phyloP scores from a whole-genome alignment of 1,284 basidiomycete genomes.

The Trametes hirsuta region DNA sequence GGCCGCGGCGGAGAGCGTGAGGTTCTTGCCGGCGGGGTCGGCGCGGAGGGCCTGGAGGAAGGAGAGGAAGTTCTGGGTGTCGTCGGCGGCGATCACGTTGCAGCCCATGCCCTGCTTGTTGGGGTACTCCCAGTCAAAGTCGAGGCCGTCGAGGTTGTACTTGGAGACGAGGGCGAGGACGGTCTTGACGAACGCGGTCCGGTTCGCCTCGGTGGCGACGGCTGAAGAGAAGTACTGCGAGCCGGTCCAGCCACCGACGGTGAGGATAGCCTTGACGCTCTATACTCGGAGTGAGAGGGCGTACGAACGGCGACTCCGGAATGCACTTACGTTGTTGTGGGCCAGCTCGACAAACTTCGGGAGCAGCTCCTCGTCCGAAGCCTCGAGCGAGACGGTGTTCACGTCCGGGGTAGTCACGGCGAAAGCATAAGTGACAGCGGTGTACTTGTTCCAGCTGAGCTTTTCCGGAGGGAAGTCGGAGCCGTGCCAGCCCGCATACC shows the following conservation, averaged over 20 bases:
- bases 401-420: constrained; percentile 54
- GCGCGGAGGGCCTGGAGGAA: constrained; percentile 57
- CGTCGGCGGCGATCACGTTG: constrained; percentile 61
- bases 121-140: constrained; percentile 93
- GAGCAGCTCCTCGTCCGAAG: constrained; percentile 46
- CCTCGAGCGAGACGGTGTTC: constrained; percentile 43
- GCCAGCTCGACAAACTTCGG: constrained; percentile 58
- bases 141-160: constrained; percentile 81
- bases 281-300: constrained; percentile 23
- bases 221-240: constrained; percentile 78
- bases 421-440: constrained; percentile 57
- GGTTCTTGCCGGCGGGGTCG: constrained; percentile 30
- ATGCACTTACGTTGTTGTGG: constrained; percentile 50
- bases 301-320: too few relatives aligned
- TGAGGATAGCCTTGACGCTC: constrained; percentile 74
- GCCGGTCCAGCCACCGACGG: constrained; percentile 89
- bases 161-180: constrained; percentile 60
- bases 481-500: constrained; percentile 62
- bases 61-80: constrained; percentile 62
- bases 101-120: constrained; percentile 65
- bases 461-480: constrained; percentile 43
- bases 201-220: constrained; percentile 61
- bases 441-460: constrained; percentile 62
- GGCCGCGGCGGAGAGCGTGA: constrained; percentile 61
- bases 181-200: constrained; percentile 70